These are phyloP conservation scores for Wickerhamiella azyma DNA, from an alignment of 805 yeast genomes.

Conservation along the genomic window DNA sequence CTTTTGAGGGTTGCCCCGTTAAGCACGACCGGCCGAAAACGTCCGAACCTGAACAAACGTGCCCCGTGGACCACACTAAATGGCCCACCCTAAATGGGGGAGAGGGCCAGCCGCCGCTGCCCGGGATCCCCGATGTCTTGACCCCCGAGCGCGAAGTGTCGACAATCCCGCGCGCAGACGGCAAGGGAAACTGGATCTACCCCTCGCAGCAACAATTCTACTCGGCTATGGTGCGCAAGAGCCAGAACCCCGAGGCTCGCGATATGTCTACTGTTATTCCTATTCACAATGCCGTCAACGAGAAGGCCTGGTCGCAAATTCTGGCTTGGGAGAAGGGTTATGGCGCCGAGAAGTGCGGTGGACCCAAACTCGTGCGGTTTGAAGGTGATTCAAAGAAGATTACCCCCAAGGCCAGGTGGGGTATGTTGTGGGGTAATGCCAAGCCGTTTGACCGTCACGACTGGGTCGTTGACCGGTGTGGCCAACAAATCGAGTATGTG, in stretches of 20 bases:
- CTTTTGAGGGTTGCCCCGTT: neutral
- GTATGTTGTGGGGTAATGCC: constrained; percentile 49
- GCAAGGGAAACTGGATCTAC: constrained; percentile 69
- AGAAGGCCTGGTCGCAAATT: constrained; percentile 80
- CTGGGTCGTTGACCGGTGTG: constrained; percentile 82
- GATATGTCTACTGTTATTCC: constrained; percentile 92
- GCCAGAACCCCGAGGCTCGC: constrained; percentile 65
- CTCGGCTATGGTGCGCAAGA: constrained; percentile 85
- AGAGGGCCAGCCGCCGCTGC: constrained; percentile 23
- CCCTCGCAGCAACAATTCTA: constrained; percentile 92
- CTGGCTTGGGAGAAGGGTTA: constrained; percentile 56
- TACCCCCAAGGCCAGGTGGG: constrained; percentile 77
- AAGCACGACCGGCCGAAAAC: too few species aligned
- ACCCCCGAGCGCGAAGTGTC: constrained; percentile 67
- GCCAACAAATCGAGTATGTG: constrained; percentile 70
- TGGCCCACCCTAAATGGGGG: constrained; percentile 20
- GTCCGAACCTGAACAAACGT: constrained; percentile 16
- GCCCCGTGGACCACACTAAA: constrained; percentile 19
- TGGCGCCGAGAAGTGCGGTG: constrained; percentile 47
- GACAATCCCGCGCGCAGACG: constrained; percentile 68
- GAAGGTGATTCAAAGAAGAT: constrained; percentile 76
- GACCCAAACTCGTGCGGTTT: constrained; percentile 69
- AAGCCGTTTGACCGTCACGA: constrained; percentile 94
- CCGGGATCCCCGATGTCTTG: constrained; percentile 26
- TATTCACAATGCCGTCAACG: constrained; percentile 86